These are phyloP conservation scores for Mucor lusitanicus DNA, from an alignment of 371 early-diverging fungal species.

Conservation along the genomic window DNA sequence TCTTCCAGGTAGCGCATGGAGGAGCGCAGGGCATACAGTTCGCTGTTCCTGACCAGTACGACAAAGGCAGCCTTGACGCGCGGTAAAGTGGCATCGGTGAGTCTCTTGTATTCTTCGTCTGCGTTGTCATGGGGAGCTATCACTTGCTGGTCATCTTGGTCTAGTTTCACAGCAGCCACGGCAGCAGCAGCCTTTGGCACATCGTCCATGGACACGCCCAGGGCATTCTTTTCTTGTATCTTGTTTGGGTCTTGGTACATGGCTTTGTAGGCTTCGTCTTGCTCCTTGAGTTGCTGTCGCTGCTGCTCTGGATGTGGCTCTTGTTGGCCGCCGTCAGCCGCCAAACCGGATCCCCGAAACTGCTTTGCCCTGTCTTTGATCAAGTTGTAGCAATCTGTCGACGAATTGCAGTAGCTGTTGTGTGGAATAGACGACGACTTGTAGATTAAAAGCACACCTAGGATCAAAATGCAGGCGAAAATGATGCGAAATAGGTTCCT, in stretches of 20 bases:
- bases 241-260: slow-evolving; percentile 5
- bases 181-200: slow-evolving; percentile 5
- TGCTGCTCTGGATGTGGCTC: slow-evolving; percentile 7
- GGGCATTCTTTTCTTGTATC: not conserved
- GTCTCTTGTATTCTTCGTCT: slow-evolving; percentile 25
- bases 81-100: slow-evolving; percentile 21
- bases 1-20: slow-evolving; percentile 82
- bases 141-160: not conserved
- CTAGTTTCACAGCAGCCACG: not conserved
- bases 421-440: not conserved
- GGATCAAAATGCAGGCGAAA: not conserved
- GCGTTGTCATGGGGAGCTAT: not conserved
- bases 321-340: not conserved
- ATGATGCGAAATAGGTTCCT: slow-evolving; percentile 9
- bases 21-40: slow-evolving; percentile 65
- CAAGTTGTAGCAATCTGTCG: slow-evolving; percentile 27
- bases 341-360: not conserved
- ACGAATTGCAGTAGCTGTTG: slow-evolving; percentile 17
- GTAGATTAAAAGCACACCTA: slow-evolving; percentile 6
- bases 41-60: slow-evolving; percentile 72
- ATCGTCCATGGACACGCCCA: slow-evolving; percentile 7
- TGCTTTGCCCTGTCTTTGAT: slow-evolving; percentile 19
- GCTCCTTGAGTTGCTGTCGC: slow-evolving; percentile 1
- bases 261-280: slow-evolving; percentile 11
- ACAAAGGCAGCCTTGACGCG: slow-evolving; percentile 65